Evolutionary conservation across 495 filamentous ascomycete species (phyloP), one percentile per base, ranked within the genome.

Genomic region (Letharia lupina): DNA sequence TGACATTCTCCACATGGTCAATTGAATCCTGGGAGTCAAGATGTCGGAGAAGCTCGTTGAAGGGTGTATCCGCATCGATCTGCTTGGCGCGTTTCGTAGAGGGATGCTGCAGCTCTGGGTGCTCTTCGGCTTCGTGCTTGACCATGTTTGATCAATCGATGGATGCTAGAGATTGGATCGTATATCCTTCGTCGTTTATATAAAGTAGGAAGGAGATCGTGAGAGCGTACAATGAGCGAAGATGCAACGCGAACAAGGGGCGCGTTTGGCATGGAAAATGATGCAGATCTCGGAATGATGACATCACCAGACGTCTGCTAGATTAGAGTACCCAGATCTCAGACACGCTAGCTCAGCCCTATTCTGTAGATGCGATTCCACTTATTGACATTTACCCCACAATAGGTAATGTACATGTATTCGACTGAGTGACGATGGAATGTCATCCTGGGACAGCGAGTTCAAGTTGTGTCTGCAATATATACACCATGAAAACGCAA

Each of bases 51-150:
- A 78, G 70, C 23, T 68, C 33, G 52, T 69, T 65, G 56, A 69
- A 75, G 1, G 78, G 77, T 0, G 70, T 70, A 31, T 79, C 66
- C 4, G 58, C 66, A 61, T 79, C 78, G 42, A 79, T 67, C 66
- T 80, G 60, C 67, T 79, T 80, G 18, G 77, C 78, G 37, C 77
- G 74, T 71, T 79, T 79, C 1, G 78, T 78, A 3, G 70, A 70
- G 0, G 78, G 77, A 61, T 75, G 77, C 57, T 70, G 75, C 48
- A 78, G 69, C 42, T 72, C 73, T 33, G 72, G 73, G 60, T 74
- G 66, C 18, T 68, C 67, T 64, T 70, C 68, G 61, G 69, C 41
- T 65, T 64, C 57, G 45, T 71, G 71, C 56, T 73, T 73, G 4
- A 65, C 63, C 71, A 73, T 73, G 0, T 18, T 68, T 61, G 33